Conservation (phyloP, 805 yeast species). For the Wickerhamomyces queroliae region DNA sequence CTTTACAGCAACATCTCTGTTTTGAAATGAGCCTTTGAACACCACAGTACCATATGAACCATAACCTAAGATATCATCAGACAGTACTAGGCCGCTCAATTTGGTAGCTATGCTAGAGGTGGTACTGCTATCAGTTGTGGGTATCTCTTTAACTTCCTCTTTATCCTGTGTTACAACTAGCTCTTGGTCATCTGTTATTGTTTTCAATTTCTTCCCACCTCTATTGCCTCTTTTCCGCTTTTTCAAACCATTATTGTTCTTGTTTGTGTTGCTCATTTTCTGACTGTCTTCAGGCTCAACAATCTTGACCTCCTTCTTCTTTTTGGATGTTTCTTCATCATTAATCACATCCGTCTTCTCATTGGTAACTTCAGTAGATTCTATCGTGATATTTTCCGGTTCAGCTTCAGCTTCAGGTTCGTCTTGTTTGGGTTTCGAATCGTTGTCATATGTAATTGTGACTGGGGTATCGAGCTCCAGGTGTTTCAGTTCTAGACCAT, state of each 20-base stretch:
- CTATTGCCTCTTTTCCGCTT: slow-evolving; percentile 80
- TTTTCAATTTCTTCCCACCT: slow-evolving; percentile 51
- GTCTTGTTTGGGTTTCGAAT: too few species aligned
- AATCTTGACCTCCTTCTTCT: slow-evolving; percentile 21
- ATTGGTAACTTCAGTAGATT: neutral
- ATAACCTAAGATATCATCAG: slow-evolving; percentile 80
- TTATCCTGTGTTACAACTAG: neutral
- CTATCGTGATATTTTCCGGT: neutral
- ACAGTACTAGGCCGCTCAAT: slow-evolving; percentile 50
- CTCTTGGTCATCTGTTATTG: neutral
- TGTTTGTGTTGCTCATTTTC: slow-evolving; percentile 9
- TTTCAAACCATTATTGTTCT: slow-evolving; percentile 30
- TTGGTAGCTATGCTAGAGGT: slow-evolving; percentile 10
- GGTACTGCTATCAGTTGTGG: slow-evolving; percentile 4
- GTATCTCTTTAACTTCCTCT: neutral
- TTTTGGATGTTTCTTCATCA: slow-evolving; percentile 1
- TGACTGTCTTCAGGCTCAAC: slow-evolving; percentile 22
- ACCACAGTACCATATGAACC: slow-evolving; percentile 98
- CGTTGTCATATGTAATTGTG: too few species aligned
- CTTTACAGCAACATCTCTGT: slow-evolving; percentile 93
- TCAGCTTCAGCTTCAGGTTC: slow-evolving; percentile 1
- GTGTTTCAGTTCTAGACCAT: slow-evolving; percentile 26
- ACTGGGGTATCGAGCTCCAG: slow-evolving; percentile 10
- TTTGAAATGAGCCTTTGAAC: slow-evolving; percentile 82
- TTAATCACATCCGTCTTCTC: neutral